Conservation (phyloP, 108 stramenopile genomes). For the Skeletonema costatum region DNA sequence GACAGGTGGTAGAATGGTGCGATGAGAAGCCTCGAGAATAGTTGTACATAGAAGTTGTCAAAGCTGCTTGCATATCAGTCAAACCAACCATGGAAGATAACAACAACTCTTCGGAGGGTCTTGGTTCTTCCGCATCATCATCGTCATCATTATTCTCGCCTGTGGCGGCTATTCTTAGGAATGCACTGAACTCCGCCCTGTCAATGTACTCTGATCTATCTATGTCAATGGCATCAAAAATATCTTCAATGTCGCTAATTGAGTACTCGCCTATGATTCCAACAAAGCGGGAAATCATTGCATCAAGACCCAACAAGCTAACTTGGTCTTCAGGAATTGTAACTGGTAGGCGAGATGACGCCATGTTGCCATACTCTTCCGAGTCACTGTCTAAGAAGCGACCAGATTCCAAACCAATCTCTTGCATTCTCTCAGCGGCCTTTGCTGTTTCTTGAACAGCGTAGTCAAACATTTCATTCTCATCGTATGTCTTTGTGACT, state of each 20-base stretch:
- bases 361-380: neutral
- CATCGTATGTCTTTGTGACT: no score
- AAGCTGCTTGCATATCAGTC: neutral
- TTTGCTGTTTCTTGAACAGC: no score
- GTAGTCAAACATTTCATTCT: no score
- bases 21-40: no score
- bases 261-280: neutral
- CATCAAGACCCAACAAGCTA: neutral
- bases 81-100: neutral
- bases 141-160: neutral
- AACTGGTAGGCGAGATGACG: no score
- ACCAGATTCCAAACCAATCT: neutral
- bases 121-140: no score
- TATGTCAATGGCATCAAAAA: neutral
- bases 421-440: neutral
- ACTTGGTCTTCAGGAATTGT: neutral
- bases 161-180: neutral
- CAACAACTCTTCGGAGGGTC: no score
- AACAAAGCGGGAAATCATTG: neutral
- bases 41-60: no score
- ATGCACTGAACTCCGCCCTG: neutral
- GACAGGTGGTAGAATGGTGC: no score
- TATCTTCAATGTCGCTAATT: neutral
- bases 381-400: neutral
- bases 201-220: neutral